Conservation (phyloP, 305 asterid species). For the Plantago lanceolata region DNA sequence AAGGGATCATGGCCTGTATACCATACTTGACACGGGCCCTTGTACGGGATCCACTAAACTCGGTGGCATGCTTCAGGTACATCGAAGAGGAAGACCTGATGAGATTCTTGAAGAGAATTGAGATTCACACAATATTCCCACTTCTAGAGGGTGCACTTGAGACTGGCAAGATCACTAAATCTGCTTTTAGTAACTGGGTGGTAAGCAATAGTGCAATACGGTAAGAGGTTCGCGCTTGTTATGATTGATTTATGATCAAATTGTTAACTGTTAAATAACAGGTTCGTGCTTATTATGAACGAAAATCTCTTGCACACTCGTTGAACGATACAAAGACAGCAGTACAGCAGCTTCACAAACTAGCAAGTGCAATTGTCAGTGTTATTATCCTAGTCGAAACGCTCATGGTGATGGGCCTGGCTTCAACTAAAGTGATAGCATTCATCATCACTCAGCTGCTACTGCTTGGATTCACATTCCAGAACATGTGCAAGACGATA, state of each 20-base stretch:
- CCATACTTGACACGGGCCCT: not conserved
- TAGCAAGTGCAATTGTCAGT: constrained; percentile 53
- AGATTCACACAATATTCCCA: constrained; percentile 58
- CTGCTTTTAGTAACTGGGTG: constrained; percentile 72
- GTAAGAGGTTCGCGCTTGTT: not conserved
- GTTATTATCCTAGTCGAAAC: constrained; percentile 34
- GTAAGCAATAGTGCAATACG: constrained; percentile 22
- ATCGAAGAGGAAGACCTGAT: constrained; percentile 57
- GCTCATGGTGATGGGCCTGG: constrained; percentile 49
- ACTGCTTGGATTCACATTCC: constrained; percentile 59
- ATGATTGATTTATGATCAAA: not conserved
- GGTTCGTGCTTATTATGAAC: constrained; percentile 60
- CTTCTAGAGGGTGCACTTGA: constrained; percentile 65
- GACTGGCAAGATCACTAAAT: constrained; percentile 53
- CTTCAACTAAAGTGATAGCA: constrained; percentile 48
- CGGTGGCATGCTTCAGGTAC: constrained; percentile 31
- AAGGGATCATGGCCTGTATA: not conserved
- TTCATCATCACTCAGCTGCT: constrained; percentile 54
- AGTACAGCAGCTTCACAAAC: constrained; percentile 55
- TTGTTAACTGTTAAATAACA: constrained; percentile 10
- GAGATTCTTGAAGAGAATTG: constrained; percentile 52
- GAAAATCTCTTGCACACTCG: constrained; percentile 56
- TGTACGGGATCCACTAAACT: not conserved
- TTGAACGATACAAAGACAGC: constrained; percentile 69
- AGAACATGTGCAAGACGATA: constrained; percentile 62